Percentiles rank a stretch among this genome's conserved stretches.
phyloP scores from a whole-genome alignment of 768 basidiomycete genomes.

The Tylopilus subfusipes region DNA sequence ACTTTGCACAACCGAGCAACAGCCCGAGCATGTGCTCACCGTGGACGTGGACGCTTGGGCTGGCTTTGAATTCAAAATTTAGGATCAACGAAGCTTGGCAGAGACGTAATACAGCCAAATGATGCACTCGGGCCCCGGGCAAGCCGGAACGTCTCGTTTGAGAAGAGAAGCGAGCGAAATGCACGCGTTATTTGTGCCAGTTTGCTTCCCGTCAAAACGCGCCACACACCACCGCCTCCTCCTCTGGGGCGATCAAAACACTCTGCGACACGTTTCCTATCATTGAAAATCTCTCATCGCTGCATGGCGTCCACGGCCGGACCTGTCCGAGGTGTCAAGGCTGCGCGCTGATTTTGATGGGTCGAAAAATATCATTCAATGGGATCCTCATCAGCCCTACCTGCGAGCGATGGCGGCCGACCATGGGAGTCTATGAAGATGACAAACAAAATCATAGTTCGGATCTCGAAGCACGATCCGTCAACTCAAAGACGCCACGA shows the following conservation, averaged over 20 bases:
- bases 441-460: neutral
- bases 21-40: neutral
- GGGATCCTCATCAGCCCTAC: neutral
- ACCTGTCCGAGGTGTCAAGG: neutral
- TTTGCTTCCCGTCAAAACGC: neutral
- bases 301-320: neutral
- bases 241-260: neutral
- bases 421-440: neutral
- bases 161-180: too few relatives aligned
- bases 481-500: neutral
- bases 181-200: neutral
- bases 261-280: neutral
- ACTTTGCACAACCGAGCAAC: neutral
- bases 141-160: neutral
- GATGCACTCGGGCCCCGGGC: neutral
- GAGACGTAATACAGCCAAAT: neutral
- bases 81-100: neutral
- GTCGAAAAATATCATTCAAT: neutral
- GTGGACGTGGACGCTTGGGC: too few relatives aligned
- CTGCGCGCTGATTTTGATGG: slow-evolving; percentile 6
- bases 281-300: neutral
- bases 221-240: neutral
- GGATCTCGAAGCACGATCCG: neutral
- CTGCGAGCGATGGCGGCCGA: neutral
- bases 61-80: too few relatives aligned